phyloP scores from a whole-genome alignment of 331 rosid species.

The Arachis monticola region DNA sequence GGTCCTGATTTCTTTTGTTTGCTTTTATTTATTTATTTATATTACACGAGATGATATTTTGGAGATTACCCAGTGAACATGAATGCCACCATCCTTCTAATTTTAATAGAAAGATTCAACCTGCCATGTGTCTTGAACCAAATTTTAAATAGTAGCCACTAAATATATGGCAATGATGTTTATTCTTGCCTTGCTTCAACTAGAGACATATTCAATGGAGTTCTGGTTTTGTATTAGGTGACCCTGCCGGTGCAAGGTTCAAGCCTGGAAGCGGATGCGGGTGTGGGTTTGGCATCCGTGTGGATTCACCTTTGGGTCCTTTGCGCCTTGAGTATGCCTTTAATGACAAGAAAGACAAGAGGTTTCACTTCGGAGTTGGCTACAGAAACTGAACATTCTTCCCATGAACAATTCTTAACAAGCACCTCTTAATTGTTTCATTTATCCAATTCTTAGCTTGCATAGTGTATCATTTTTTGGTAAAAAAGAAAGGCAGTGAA shows the following conservation, averaged over 20 bases:
- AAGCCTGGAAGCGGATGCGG: conserved; percentile 97
- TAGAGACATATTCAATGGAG: conserved; percentile 8
- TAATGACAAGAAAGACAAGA: conserved; percentile 56
- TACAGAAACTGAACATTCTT: conserved; percentile 59
- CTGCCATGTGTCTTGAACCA: conserved; percentile 10
- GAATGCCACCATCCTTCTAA: conserved; percentile 1
- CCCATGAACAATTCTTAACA: not conserved
- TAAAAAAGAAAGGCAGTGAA: not conserved
- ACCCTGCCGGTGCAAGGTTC: conserved; percentile 95
- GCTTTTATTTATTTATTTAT: not conserved
- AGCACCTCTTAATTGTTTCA: conserved; percentile 17
- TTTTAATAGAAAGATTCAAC: conserved; percentile 9
- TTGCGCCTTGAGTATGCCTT: conserved; percentile 96
- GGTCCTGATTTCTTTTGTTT: conserved; percentile 37
- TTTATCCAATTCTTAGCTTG: not conserved
- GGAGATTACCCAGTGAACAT: conserved; percentile 9
- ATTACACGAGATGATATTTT: conserved; percentile 12
- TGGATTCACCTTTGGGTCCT: conserved; percentile 95
- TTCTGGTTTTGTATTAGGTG: conserved; percentile 58
- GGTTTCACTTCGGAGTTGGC: conserved; percentile 98
- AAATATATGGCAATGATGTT: conserved; percentile 3
- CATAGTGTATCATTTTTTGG: conserved; percentile 20
- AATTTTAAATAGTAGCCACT: not conserved
- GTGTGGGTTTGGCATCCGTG: conserved; percentile 91
- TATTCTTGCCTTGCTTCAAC: not conserved